Evolutionary conservation across 1,284 basidiomycete species (phyloP).

Genomic region (Ustilago nuda): DNA sequence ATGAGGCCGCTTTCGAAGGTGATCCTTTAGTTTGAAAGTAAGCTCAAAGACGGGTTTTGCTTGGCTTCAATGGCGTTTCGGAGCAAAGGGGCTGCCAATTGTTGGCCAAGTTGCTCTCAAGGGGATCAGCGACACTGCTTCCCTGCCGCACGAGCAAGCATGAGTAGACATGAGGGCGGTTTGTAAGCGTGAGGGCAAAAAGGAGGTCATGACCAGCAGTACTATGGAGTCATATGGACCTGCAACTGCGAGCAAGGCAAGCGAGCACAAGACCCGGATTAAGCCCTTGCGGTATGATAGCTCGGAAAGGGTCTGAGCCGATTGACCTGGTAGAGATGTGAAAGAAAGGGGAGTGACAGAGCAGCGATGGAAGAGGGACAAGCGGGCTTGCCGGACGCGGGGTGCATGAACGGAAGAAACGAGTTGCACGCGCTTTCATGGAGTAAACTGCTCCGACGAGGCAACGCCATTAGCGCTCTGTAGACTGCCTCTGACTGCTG

Average conservation of each 20-base stretch:
- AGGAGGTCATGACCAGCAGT: background rate
- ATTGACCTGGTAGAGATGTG: constrained; percentile 5
- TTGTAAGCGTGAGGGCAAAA: background rate
- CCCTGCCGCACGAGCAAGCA: background rate
- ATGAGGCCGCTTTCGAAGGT: background rate
- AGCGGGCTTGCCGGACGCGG: constrained; percentile 16
- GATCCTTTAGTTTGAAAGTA: background rate
- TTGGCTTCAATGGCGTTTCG: background rate
- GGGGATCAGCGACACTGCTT: background rate
- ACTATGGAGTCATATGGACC: constrained; percentile 5
- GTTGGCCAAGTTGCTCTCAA: background rate
- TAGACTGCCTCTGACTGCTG: background rate
- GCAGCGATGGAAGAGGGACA: background rate
- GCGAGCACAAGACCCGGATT: constrained; percentile 1
- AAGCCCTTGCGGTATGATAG: background rate
- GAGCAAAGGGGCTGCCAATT: background rate
- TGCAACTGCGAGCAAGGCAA: constrained; percentile 8
- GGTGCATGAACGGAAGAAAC: constrained; percentile 45
- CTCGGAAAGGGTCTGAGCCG: constrained; percentile 7
- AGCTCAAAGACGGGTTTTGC: background rate
- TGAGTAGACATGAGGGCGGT: background rate
- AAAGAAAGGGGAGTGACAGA: constrained; percentile 11
- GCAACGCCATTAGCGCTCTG: background rate
- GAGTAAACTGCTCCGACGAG: constrained; percentile 6
- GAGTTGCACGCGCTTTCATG: constrained; percentile 22